Base-by-base conservation (phyloP, 2,329 filamentous ascomycete genomes). In the Beauveria pseudobassiana region DNA sequence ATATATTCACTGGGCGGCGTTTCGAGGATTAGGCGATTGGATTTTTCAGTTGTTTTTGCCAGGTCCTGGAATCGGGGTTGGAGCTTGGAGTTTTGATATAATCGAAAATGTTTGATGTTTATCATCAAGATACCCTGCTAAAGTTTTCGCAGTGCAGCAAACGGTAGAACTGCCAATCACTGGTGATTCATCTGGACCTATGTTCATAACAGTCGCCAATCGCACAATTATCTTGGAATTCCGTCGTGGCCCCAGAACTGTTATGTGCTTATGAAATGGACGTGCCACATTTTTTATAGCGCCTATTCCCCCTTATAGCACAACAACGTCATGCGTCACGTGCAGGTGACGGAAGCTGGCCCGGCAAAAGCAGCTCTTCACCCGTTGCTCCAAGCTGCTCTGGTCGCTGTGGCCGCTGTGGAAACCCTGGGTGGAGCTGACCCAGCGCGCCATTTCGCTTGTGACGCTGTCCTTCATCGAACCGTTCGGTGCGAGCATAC, bases 391-490 rank as follows among this genome's bases (percentile, higher is more conserved):
- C 5, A 34, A 5, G 30, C 12, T 34, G 30, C 30, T 34, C 30
- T 34, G 30, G 42, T 18, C 50, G 43, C 49, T 55, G 59, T 54
- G 51, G 45, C 59, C 45, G 26, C 59, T 55, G 59, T 56, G 59
- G 51, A 26, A 62, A 52, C 60, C 60, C 60, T 62, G 46, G 60
- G 53, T 68, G 66, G 68, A 68, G 65, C 54, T 61, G 34, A 30
- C 56, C 46, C 56, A 59, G 40, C 50, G 61, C 62, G 63, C 61
- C 63, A 69, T 69, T 72, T 70, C 68, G 68, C 65, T 71, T 72
- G 66, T 71, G 69, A 70, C 67, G 68, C 68, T 63, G 67, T 70
- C 64, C 67, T 65, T 67, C 68, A 54, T 48, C 42, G 42, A 49
- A 48, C 2, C 59, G 30, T 49, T 50, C 34, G 14, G 26, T 20